A percentile compares a stretch with the other conserved stretches of the same genome.
phyloP scores from a whole-genome alignment of 169 alveolate species.

The Sarcocystis neurona region DNA sequence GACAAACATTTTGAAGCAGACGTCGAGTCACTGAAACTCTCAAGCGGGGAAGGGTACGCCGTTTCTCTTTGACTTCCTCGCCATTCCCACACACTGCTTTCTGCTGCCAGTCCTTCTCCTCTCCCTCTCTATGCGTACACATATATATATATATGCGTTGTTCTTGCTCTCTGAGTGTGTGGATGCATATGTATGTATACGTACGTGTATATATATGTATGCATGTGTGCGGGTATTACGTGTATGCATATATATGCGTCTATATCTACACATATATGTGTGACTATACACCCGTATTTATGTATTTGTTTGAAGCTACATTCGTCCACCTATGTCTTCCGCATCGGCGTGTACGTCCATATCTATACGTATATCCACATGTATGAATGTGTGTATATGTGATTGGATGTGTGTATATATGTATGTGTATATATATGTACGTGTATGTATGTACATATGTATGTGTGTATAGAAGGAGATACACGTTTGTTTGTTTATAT shows the following conservation, averaged over 20 bases:
- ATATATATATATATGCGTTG: not conserved
- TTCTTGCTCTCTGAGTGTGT: not conserved
- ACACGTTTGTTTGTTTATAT: not conserved
- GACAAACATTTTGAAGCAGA: constrained; percentile 58
- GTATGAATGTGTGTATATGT: not conserved
- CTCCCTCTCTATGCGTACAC: not conserved
- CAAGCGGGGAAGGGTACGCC: constrained; percentile 62
- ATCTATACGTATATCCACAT: not conserved
- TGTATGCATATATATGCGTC: not conserved
- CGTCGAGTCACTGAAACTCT: constrained; percentile 60
- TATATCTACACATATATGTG: not conserved
- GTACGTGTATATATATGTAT: too few relatives aligned
- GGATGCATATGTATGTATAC: not conserved
- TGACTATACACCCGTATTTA: not conserved
- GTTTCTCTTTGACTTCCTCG: not conserved
- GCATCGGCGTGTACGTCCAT: not conserved
- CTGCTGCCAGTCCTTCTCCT: not conserved
- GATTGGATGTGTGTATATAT: not conserved
- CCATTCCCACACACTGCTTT: not conserved
- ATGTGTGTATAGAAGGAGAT: not conserved
- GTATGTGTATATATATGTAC: not conserved
- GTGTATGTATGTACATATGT: not conserved
- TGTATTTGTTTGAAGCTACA: not conserved
- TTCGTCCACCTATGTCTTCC: too few relatives aligned
- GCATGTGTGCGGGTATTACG: not conserved